Evolutionary conservation across 1,284 basidiomycete genomes (phyloP), one percentile per base, ranked within the genome.

Genomic region (Phaffia rhodozyma): DNA sequence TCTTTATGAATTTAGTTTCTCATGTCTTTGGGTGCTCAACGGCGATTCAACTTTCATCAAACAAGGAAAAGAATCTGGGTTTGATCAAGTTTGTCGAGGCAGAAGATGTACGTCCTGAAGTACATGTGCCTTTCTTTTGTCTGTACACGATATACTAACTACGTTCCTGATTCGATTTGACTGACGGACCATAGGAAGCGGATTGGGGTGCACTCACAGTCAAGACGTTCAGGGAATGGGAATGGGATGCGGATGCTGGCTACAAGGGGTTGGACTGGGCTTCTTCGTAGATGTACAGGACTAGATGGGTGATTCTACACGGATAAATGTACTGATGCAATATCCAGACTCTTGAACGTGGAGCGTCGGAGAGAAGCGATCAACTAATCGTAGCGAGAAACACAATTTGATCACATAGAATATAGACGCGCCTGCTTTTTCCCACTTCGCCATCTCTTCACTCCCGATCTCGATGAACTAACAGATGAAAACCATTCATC

Each of bases 201-300:
- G 60, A 61, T 23, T 61, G 60, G 60, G 60, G 60, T 25, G 53
- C 53, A 6, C 53, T 61, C 2, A 54, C 60, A 18, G 23, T 61
- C 32, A 34, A 61, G 18, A 54, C 60, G 9, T 48, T 61, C n/a
- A 43, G 47, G 20, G 30, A 29, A 16, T 61, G 60, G 60, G 38
- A 30, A n/a, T 55, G 52, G 32, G 52, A 55, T 47, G 53, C 27
- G n/a, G 60, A 55, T 13, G 60, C 60, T 27, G 60, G 60, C 21
- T 61, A 61, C 23, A 23, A 38, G 18, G 60, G 60, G 4, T 32
- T 61, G 7, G 43, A 61, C 20, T 61, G 60, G 60, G 18, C 50
- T 16, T 43, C 38, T 7, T 43, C 38, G 16, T 43, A 43, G 13
- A 43, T 43, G 7, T 43, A 43, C 7, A 43, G 13, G 13, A 43